Evolutionary conservation across 192 early-diverging fungal species (phyloP).

Genomic region (Geranomyces variabilis): DNA sequence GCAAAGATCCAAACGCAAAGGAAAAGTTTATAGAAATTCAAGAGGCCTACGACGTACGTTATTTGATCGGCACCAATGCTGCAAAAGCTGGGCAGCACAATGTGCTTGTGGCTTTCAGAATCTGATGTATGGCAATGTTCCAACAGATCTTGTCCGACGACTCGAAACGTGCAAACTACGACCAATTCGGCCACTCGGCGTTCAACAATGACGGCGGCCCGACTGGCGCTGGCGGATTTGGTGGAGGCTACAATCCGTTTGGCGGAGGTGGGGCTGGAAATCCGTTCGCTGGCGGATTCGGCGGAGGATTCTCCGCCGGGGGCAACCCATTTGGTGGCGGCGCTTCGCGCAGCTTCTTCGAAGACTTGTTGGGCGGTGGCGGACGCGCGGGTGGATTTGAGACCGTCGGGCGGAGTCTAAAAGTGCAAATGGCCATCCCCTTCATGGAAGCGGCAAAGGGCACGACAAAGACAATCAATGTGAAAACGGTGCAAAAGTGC

Average conservation of each 20-base stretch:
- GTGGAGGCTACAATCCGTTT: not conserved
- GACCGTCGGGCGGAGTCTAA: constrained; percentile 65
- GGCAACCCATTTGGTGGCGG: constrained; percentile 43
- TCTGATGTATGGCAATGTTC: not conserved
- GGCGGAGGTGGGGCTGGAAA: constrained; percentile 43
- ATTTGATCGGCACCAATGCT: not conserved
- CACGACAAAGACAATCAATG: constrained; percentile 63
- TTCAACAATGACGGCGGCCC: constrained; percentile 40
- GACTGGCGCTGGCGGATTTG: constrained; percentile 43
- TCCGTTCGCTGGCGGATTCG: constrained; percentile 57
- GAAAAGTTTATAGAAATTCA: constrained; percentile 98
- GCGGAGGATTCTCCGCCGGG: constrained; percentile 41
- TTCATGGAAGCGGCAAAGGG: constrained; percentile 95
- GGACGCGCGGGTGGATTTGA: constrained; percentile 33
- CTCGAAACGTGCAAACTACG: constrained; percentile 86
- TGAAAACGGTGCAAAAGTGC: constrained; percentile 73
- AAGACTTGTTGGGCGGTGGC: constrained; percentile 46
- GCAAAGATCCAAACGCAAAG: constrained; percentile 87
- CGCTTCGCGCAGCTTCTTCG: constrained; percentile 71
- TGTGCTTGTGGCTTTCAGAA: too few species aligned
- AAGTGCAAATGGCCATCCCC: constrained; percentile 65
- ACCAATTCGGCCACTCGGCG: constrained; percentile 78
- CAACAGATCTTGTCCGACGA: constrained; percentile 84
- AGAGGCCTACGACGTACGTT: constrained; percentile 85
- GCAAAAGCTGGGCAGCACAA: not conserved